phyloP scores from a whole-genome alignment of 352 stramenopile species.

The Peronospora destructor region DNA sequence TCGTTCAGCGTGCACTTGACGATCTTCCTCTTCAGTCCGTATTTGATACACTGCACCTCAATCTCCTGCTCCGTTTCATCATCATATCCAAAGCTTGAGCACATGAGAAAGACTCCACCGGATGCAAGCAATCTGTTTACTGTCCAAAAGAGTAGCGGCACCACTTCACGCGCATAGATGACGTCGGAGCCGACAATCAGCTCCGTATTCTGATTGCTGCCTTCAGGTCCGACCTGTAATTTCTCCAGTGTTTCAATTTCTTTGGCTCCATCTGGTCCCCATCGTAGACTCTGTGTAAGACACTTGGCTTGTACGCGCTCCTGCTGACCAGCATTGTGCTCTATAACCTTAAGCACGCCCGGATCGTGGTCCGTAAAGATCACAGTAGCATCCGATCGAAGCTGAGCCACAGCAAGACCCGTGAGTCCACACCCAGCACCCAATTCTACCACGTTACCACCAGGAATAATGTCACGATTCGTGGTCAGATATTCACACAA shows the following conservation, averaged over 20 bases:
- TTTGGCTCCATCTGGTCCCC: slow-evolving; percentile 48
- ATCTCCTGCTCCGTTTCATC: slow-evolving; percentile 68
- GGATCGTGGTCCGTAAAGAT: slow-evolving; percentile 80
- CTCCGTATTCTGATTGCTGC: slow-evolving; percentile 20
- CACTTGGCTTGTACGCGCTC: slow-evolving; percentile 45
- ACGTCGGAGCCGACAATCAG: slow-evolving; percentile 73
- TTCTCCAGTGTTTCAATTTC: slow-evolving; percentile 49
- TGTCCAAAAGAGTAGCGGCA: slow-evolving; percentile 69
- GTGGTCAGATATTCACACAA: slow-evolving; percentile 57
- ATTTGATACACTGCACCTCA: slow-evolving; percentile 45
- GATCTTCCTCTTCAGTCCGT: slow-evolving; percentile 40
- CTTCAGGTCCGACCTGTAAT: slow-evolving; percentile 11
- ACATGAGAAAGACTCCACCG: slow-evolving; percentile 55
- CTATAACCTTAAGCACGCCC: slow-evolving; percentile 74
- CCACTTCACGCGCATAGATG: slow-evolving; percentile 67
- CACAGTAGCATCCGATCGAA: slow-evolving; percentile 48
- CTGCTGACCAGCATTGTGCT: slow-evolving; percentile 62
- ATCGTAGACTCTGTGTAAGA: slow-evolving; percentile 55
- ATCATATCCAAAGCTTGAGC: slow-evolving; percentile 66
- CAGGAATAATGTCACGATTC: slow-evolving; percentile 41
- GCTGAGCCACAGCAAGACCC: slow-evolving; percentile 54
- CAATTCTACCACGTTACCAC: slow-evolving; percentile 57
- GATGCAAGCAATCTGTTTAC: slow-evolving; percentile 47
- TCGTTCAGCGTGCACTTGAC: slow-evolving; percentile 36
- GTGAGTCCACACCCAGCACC: slow-evolving; percentile 61